Base-by-base conservation (phyloP, 2,329 filamentous ascomycete genomes). In the Fusarium clavum region DNA sequence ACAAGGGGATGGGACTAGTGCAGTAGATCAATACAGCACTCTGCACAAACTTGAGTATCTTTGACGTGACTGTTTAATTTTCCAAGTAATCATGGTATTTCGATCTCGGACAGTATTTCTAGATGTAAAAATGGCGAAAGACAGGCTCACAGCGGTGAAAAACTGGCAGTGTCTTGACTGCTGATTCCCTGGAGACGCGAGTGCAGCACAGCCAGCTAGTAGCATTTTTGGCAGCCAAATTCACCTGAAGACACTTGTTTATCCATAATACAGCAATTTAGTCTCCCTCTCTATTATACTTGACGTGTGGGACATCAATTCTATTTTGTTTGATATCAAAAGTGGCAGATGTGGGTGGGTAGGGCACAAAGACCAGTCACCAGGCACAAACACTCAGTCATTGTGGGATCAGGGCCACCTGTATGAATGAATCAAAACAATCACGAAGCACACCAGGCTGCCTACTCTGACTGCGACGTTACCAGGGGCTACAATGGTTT, bases 21-120 rank as follows among this genome's bases (percentile, higher is more conserved):
- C 49, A 40, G 61, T 54, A 63, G 49, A 48, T 22, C n/a, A 30
- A 68, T 47, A 49, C 48, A 60, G 49, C 22, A 27, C 32, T 45
- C 45, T 49, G 55, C 49, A 24, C 53, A 49, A 34, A 60, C 48
- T 45, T 67, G 57, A 34, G 13, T n/a, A 22, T 53, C 13, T 44
- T 27, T 63, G 16, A 47, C 29, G 64, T 60, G 59, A 68, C 38
- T 57, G 13, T 24, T 46, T 40, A 48, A 4, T 29, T 49, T 20
- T 10, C 4, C 27, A n/a, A 29, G 25, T 46, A 3, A 4, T 9
- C 16, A 16, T 25, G 8, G 27, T 32, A 20, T 14, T 13, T n/a
- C 1, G 2, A 16, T 1, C 27, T 13, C 18, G 8, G 1, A 20
- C 0, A 8, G 3, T 7, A 4, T 4, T 16, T 6, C 8, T 13